Base-by-base conservation (phyloP, 805 yeast genomes). In the Hermanozyma aechmeae region DNA sequence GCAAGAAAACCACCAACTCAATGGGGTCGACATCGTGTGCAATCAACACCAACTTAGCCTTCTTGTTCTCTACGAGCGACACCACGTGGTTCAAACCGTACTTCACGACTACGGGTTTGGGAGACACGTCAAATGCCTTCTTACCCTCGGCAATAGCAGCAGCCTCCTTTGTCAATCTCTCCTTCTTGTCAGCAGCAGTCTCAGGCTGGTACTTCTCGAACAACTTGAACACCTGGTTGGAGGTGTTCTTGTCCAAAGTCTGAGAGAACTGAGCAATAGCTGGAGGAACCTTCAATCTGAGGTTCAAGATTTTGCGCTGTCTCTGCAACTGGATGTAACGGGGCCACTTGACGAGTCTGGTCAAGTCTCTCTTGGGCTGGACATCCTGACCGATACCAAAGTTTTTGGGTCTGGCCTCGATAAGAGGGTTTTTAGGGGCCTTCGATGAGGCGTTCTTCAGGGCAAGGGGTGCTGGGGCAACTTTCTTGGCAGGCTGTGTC, bases 1-100 rank as follows among this genome's bases (percentile, higher is more conserved):
- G 98, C 54, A 89, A 73, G 81, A 84, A 89, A 56, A 89, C 73
- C 50, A 89, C 97, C 61, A 89, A 76, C 74, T 89, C 98, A 59
- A 89, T 83, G 60, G 98, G 98, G 76, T 89, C 98, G 55, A 89
- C 98, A 53, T 89, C 98, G 74, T 89, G 81, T 64, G 98, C 97
- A 57, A 89, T 89, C 67, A 89, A 77, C 42, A 89, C 96, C 54
- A 89, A 77, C 71, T 85, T 84, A 50, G 96, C 93, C 79, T 89
- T 89, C 82, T 89, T 92, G 93, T 85, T 84, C 79, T 89, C 98
- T 54, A 89, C 68, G 50, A 89, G 77, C 41, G 95, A 80, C 55
- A 87, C 96, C 72, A 89, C 96, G 73, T 89, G 98, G 87, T 89
- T 89, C 59, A 89, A 76, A 78, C 98, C 98, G 76, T 79, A 89